Evolutionary conservation across 371 early-diverging fungal genomes (phyloP).

Genomic region (Apophysomyces ossiformis): DNA sequence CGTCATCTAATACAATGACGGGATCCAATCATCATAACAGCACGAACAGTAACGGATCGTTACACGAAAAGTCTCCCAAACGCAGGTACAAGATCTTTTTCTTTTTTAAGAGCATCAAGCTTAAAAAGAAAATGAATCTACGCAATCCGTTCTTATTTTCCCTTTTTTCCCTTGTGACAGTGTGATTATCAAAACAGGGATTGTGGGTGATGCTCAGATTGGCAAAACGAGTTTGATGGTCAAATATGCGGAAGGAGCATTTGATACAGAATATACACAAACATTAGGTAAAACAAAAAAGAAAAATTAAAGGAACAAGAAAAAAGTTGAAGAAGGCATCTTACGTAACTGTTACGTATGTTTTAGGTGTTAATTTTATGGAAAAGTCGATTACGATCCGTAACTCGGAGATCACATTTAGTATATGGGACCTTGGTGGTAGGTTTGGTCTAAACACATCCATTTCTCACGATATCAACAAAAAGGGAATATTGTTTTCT

Average conservation of each 20-base stretch:
- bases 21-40: background rate
- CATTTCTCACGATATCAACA: background rate
- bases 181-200: conserved; percentile 93
- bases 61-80: conserved; percentile 9
- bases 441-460: conserved; percentile 14
- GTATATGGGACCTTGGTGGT: conserved; percentile 99
- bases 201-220: conserved; percentile 98
- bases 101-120: too few relatives aligned
- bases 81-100: background rate
- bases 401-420: conserved; percentile 94
- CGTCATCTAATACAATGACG: background rate
- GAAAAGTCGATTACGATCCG: conserved; percentile 94
- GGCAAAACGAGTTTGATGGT: conserved; percentile 99
- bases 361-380: conserved; percentile 96
- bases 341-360: too few relatives aligned
- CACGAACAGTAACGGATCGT: background rate
- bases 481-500: conserved; percentile 11
- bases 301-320: background rate
- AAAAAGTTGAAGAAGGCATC: too few relatives aligned
- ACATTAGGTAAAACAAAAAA: conserved; percentile 79
- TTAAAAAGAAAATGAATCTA: too few relatives aligned
- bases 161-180: conserved; percentile 13
- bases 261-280: conserved; percentile 95
- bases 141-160: too few relatives aligned
- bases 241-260: conserved; percentile 97